A percentile compares a stretch with the other conserved stretches of the same genome.
These are phyloP conservation scores for Aureobasidium pullulans DNA, from an alignment of 2,329 filamentous ascomycete genomes.

Conservation along the genomic window DNA sequence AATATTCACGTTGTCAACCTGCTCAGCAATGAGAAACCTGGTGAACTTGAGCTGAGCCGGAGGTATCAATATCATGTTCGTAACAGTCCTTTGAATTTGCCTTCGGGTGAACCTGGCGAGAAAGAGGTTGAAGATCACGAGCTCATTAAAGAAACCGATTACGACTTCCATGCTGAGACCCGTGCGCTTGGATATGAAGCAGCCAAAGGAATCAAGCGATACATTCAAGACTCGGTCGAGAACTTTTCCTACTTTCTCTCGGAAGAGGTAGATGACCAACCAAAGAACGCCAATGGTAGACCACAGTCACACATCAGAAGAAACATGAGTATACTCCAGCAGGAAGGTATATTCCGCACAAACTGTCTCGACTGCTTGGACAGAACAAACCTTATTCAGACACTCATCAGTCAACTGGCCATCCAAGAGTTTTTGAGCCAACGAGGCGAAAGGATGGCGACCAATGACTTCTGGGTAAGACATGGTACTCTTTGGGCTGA, in stretches of 20 bases:
- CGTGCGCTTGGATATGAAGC: conserved; percentile 85
- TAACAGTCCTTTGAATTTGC: conserved; percentile 61
- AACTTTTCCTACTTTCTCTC: conserved; percentile 89
- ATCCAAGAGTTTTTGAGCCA: conserved; percentile 77
- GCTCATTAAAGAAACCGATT: conserved; percentile 74
- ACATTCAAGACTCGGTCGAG: conserved; percentile 72
- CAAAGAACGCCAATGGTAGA: conserved; percentile 33
- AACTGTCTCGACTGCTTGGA: conserved; percentile 96
- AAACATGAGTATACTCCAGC: conserved; percentile 68
- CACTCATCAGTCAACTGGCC: conserved; percentile 89
- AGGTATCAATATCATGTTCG: conserved; percentile 72
- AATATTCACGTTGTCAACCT: conserved; percentile 90
- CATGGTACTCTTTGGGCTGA: conserved; percentile 96
- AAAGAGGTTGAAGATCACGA: conserved; percentile 54
- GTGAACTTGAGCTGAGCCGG: conserved; percentile 74
- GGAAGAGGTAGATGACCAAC: conserved; percentile 57
- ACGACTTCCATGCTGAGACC: conserved; percentile 94
- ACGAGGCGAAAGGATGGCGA: conserved; percentile 54
- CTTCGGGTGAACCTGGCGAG: conserved; percentile 26
- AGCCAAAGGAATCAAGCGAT: conserved; percentile 72
- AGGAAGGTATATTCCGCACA: conserved; percentile 91
- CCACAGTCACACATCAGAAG: conserved; percentile 30
- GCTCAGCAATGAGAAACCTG: conserved; percentile 80
- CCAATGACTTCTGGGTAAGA: conserved; percentile 79
- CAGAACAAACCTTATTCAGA: conserved; percentile 91